Percentiles rank a stretch among this genome's conserved stretches.
Evolutionary conservation across 306 rosid genomes (phyloP).

Genomic region (Chamaecrista fasciculata): DNA sequence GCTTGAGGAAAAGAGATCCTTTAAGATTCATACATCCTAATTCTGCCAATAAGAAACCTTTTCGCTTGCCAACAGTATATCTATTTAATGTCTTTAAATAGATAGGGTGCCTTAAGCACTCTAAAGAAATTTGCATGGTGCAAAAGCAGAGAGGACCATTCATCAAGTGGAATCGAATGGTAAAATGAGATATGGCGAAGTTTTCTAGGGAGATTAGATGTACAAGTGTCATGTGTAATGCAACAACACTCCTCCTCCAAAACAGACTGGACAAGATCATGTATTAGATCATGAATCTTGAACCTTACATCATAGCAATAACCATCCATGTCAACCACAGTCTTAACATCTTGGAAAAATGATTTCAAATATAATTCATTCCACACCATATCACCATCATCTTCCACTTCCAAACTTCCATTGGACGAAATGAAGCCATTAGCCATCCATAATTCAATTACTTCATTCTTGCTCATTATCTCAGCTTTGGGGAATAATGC

Average conservation of each 20-base stretch:
- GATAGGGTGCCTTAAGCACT: neutral
- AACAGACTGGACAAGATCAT: slow-evolving; percentile 17
- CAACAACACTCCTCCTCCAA: neutral
- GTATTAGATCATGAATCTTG: slow-evolving; percentile 30
- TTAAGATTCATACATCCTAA: too few relatives aligned
- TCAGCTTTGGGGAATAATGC: slow-evolving; percentile 29
- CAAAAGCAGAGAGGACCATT: too few relatives aligned
- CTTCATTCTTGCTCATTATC: neutral
- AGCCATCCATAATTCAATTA: slow-evolving; percentile 34
- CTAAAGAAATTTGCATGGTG: neutral
- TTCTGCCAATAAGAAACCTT: slow-evolving; percentile 11
- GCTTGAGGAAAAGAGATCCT: too few relatives aligned
- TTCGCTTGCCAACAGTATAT: slow-evolving; percentile 2
- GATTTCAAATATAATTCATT: slow-evolving; percentile 31
- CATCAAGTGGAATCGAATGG: accelerated
- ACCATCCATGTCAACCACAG: too few relatives aligned
- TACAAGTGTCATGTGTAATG: neutral
- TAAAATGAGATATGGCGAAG: slow-evolving; percentile 9
- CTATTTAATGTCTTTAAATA: neutral
- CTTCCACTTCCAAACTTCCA: neutral
- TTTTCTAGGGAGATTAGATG: neutral
- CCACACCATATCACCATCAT: slow-evolving; percentile 10
- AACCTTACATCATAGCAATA: neutral
- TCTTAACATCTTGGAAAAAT: slow-evolving; percentile 25
- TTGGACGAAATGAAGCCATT: slow-evolving; percentile 29